Evolutionary conservation across 495 filamentous ascomycete species (phyloP), one percentile per base, ranked within the genome.

Genomic region (Arthonia radiata): DNA sequence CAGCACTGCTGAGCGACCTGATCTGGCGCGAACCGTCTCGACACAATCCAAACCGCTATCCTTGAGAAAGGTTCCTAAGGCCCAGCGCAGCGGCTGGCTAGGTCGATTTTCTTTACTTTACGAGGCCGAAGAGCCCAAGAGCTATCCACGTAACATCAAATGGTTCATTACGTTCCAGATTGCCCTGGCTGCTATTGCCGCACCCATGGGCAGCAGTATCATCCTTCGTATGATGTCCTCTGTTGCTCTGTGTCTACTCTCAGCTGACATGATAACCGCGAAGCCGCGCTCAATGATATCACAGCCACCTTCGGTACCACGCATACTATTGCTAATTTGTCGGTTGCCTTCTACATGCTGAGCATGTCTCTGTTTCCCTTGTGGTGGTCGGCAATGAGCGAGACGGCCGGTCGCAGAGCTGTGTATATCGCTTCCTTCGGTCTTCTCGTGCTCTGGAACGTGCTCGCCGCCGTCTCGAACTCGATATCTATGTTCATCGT

Each of bases 341-440:
- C 74, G 4, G 71, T 89, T 7, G 74, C 82, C 2, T 44, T 91
- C 27, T 92, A 89, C 42, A 83, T 91, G 81, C 58, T 90, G 4
- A 53, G 61, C 30, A 86, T 92, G 79, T 64, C 71, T 11, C 77
- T 92, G 14, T 91, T 82, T 34, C 82, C 82, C 1, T 58, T 93
- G 4, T 93, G 80, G 79, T 92, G 82, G 82, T 86, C 76, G 2
- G 71, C 67, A 2, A 86, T 92, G 41, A 83, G 76, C 7, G 83
- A 93, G 46, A 60, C 64, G 3, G 46, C 76, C 3, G 83, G 83
- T 13, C 64, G 83, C 21, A 60, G 83, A 15, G 76, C 70, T 5
- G 79, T 94, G 28, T 93, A 92, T 45, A 40, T 94, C 11, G 50
- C 60, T 21, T 90, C 78, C 0, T 93, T 94, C 42, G 39, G 53